phyloP scores from a whole-genome alignment of 2,329 filamentous ascomycete genomes.

The Penicillium sp. region DNA sequence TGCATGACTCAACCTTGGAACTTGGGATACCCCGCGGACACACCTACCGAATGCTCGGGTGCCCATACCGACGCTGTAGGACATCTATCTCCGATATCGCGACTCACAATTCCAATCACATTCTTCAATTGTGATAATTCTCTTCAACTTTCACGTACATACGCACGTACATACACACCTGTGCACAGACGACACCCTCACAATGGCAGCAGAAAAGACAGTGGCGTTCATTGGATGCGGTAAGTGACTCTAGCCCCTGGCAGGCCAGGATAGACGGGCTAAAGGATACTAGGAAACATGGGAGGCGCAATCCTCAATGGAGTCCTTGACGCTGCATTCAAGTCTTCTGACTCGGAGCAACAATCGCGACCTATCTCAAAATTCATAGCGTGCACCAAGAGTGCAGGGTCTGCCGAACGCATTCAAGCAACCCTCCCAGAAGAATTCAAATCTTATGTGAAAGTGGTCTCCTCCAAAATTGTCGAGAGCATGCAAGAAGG shows the following conservation, averaged over 20 bases:
- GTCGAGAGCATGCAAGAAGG: constrained; percentile 34
- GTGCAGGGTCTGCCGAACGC: constrained; percentile 34
- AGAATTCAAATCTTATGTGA: constrained; percentile 29
- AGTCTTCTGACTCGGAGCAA: neutral
- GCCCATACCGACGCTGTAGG: neutral
- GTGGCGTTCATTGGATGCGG: constrained; percentile 25
- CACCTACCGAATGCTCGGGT: neutral
- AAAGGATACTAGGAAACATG: constrained; percentile 31
- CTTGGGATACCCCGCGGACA: neutral
- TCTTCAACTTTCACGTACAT: neutral
- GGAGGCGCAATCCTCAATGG: constrained; percentile 37
- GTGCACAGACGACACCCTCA: neutral
- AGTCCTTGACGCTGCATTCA: constrained; percentile 28
- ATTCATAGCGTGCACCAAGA: constrained; percentile 46
- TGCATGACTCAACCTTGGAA: neutral
- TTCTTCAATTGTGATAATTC: neutral
- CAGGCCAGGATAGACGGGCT: neutral
- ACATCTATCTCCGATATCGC: neutral
- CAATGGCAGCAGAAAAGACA: constrained; percentile 14
- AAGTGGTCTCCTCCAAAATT: constrained; percentile 37
- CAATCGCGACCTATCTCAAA: constrained; percentile 10
- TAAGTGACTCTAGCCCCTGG: neutral
- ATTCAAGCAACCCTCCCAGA: constrained; percentile 30
- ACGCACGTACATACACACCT: neutral
- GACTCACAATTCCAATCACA: neutral